Base-by-base conservation (phyloP, 768 basidiomycete species). In the Trametes elegans region DNA sequence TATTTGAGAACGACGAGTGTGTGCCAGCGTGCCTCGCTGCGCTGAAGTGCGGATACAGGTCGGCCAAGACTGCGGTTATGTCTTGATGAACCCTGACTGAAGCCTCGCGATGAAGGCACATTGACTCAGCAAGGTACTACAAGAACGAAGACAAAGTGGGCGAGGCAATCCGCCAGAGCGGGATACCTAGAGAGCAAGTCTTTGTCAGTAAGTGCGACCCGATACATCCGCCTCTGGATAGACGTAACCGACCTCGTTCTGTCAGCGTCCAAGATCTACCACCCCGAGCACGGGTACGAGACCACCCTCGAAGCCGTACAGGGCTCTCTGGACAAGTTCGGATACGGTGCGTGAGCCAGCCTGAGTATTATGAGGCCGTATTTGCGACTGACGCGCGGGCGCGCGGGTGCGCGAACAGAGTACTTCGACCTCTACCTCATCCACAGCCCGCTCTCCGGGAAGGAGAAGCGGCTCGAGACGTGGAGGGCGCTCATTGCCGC, bases 81-180 rank as follows among this genome's bases (percentile, higher is more conserved):
- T n/a, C n/a, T n/a, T n/a, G n/a, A n/a, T n/a, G n/a, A n/a, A n/a
- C n/a, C n/a, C 7, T 24, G 10, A 35, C 19, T 44, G 29, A 29
- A 6, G 2, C 11, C 16, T 3, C 6, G 7, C n/a, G n/a, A n/a
- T 6, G n/a, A 21, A 87, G 88, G 49, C 89, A 88, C 52, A 72
- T 90, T 36, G 89, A 90, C 66, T 79, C 86, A 3, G 88, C 89
- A 1, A 82, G 86, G 58, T 74, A 76, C 35, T 90, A 90, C 66
- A 74, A 71, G 56, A 88, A 87, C 57, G 86, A 88, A 63, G 74
- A 74, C 3, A 74, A 74, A 7, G 85, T 88, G 13, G 84, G 81
- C 0, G 72, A 78, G 23, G 85, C 85, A 0, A 67, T 87, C 26
- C 71, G 73, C 53, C 80, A 81, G 43, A 81, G 78, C 39, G 80